These are phyloP conservation scores for Chlorophyllum brunneum DNA, from an alignment of 768 basidiomycete genomes.

Conservation along the genomic window DNA sequence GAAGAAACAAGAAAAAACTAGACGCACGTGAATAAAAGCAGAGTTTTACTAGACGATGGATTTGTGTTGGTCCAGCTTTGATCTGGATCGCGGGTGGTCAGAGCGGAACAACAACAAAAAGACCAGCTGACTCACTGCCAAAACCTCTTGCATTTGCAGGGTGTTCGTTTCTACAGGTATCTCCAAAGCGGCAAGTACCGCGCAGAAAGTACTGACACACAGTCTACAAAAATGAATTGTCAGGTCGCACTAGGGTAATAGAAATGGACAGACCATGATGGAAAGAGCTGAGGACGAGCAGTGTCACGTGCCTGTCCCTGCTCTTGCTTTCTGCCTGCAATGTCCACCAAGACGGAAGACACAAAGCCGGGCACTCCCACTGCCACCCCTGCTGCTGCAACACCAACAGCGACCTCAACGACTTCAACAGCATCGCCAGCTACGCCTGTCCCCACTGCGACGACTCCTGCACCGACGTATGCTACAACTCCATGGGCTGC, in stretches of 20 bases:
- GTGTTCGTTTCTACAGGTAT: slow-evolving; percentile 65
- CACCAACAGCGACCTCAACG: not conserved
- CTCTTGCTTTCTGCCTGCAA: not conserved
- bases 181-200: slow-evolving; percentile 65
- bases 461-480: slow-evolving; percentile 6
- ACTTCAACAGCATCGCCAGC: slow-evolving; percentile 2
- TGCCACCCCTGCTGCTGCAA: slow-evolving; percentile 9
- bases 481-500: slow-evolving; percentile 9
- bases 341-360: slow-evolving; percentile 6
- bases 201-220: slow-evolving; percentile 62
- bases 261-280: slow-evolving; percentile 4
- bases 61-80: slow-evolving; percentile 35
- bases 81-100: slow-evolving; percentile 21
- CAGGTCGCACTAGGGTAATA: not conserved
- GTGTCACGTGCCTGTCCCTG: slow-evolving; percentile 4
- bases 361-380: slow-evolving; percentile 12
- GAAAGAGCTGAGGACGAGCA: not conserved
- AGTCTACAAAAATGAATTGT: slow-evolving; percentile 27
- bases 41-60: slow-evolving; percentile 18
- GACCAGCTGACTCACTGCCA: slow-evolving; percentile 41
- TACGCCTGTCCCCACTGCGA: slow-evolving; percentile 8
- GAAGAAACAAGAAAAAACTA: not conserved
- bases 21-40: slow-evolving; percentile 38
- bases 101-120: not conserved
- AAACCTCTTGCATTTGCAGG: slow-evolving; percentile 39